Evolutionary conservation across 768 basidiomycete species (phyloP).

Genomic region (Rhodosporidiobolus odoratus): DNA sequence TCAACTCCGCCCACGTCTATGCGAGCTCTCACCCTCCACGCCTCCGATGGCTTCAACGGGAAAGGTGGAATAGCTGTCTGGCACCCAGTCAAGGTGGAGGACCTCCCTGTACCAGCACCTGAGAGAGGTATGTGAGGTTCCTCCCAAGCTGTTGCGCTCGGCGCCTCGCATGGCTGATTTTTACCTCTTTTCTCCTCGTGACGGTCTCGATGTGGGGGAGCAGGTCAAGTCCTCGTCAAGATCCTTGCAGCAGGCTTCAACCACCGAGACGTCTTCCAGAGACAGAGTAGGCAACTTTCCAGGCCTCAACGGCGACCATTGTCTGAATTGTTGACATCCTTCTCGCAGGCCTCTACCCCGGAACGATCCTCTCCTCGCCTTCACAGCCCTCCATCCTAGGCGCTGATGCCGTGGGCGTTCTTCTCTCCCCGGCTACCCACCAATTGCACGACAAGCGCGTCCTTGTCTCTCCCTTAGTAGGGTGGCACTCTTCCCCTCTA

Average conservation of each 20-base stretch:
- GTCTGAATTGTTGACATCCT: neutral
- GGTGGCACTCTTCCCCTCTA: slow-evolving; percentile 30
- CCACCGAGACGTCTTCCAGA: slow-evolving; percentile 58
- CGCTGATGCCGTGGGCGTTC: slow-evolving; percentile 40
- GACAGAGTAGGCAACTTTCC: slow-evolving; percentile 31
- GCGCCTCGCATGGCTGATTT: slow-evolving; percentile 46
- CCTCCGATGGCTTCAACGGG: slow-evolving; percentile 46
- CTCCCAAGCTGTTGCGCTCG: neutral
- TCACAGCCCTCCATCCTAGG: slow-evolving; percentile 33
- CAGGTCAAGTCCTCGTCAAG: slow-evolving; percentile 51
- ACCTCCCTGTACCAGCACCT: slow-evolving; percentile 8
- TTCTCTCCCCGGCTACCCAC: slow-evolving; percentile 31
- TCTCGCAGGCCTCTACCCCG: slow-evolving; percentile 37
- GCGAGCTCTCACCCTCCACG: slow-evolving; percentile 54
- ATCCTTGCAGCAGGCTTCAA: slow-evolving; percentile 64
- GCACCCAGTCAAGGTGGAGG: slow-evolving; percentile 24
- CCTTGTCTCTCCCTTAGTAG: slow-evolving; percentile 24
- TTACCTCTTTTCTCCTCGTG: slow-evolving; percentile 60
- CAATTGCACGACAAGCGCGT: slow-evolving; percentile 31
- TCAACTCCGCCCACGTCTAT: slow-evolving; percentile 53
- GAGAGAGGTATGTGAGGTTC: slow-evolving; percentile 2
- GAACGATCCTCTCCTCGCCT: slow-evolving; percentile 29
- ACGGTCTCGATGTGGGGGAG: too few species aligned
- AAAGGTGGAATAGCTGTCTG: slow-evolving; percentile 44
- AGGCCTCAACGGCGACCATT: slow-evolving; percentile 31